These are phyloP conservation scores for Tylopilus sp. DNA, from an alignment of 768 basidiomycete genomes.

Conservation along the genomic window DNA sequence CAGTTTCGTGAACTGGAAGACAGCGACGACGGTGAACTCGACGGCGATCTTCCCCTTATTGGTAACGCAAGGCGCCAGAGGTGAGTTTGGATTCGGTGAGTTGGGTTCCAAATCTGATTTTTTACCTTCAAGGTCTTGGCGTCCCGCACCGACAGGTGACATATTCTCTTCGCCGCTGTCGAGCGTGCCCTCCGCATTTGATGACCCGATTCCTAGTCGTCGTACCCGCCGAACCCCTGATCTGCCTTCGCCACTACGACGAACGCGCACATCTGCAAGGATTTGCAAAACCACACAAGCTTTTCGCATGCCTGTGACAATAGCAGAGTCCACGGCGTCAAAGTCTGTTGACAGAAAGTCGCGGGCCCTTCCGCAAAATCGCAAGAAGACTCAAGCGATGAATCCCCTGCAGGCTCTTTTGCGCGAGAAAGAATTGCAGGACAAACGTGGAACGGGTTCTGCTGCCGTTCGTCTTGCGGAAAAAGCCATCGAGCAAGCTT, in stretches of 20 bases:
- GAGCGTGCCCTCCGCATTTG: constrained; percentile 14
- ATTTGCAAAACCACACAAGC: constrained; percentile 12
- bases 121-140: constrained; percentile 4
- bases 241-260: constrained; percentile 2
- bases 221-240: not conserved
- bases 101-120: not conserved
- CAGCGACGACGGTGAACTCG: constrained; percentile 48
- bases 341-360: not conserved
- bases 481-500: constrained; percentile 33
- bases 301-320: constrained; percentile 11
- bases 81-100: constrained; percentile 5
- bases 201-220: not conserved
- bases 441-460: constrained; percentile 34
- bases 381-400: constrained; percentile 21
- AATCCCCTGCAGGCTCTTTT: constrained; percentile 56
- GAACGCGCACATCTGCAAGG: constrained; percentile 18
- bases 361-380: not conserved
- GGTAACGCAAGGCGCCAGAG: constrained; percentile 1
- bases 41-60: constrained; percentile 18
- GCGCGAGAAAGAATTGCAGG: constrained; percentile 44
- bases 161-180: constrained; percentile 24
- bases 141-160: not conserved
- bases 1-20: constrained; percentile 46
- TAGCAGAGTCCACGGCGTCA: constrained; percentile 6
- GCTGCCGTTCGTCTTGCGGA: constrained; percentile 48